These are phyloP conservation scores for Kwoniella sp. DNA, from an alignment of 768 basidiomycete species.

Conservation along the genomic window DNA sequence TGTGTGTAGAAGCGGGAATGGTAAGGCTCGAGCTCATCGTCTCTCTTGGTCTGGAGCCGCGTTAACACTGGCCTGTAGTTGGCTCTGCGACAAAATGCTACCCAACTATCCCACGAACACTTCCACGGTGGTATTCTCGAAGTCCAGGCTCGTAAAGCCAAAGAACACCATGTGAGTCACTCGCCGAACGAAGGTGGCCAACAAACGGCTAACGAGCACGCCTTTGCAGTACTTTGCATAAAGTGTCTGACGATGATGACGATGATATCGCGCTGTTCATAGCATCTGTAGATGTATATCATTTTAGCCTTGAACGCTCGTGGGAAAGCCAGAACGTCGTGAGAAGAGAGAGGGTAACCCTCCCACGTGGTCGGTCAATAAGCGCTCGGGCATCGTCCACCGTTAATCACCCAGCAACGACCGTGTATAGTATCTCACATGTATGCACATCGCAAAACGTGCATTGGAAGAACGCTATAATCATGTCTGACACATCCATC, in stretches of 20 bases:
- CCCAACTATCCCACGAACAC: slow-evolving; percentile 85
- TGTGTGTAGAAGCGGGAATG: slow-evolving; percentile 99
- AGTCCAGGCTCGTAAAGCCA: slow-evolving; percentile 99
- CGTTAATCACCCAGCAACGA: too few relatives aligned
- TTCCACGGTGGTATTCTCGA: slow-evolving; percentile 67
- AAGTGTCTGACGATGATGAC: slow-evolving; percentile 3
- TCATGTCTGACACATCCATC: not conserved
- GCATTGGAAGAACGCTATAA: too few relatives aligned
- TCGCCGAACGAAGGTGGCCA: not conserved
- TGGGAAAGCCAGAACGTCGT: too few relatives aligned
- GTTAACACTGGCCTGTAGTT: slow-evolving; percentile 17
- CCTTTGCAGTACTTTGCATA: slow-evolving; percentile 45
- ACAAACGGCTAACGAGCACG: not conserved
- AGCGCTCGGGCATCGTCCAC: too few relatives aligned
- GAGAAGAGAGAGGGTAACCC: too few relatives aligned
- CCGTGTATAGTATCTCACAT: too few relatives aligned
- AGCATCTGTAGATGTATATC: slow-evolving; percentile 28
- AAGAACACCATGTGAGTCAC: slow-evolving; percentile 61
- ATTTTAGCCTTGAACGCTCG: too few relatives aligned
- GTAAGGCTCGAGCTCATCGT: slow-evolving; percentile 65
- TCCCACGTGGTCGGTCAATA: too few relatives aligned
- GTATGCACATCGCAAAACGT: too few relatives aligned
- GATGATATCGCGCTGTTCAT: slow-evolving; percentile 3
- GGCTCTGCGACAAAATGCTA: slow-evolving; percentile 76
- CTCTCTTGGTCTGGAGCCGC: not conserved